A percentile compares a stretch with the other conserved stretches of the same genome.
Evolutionary conservation across 2,329 filamentous ascomycete species (phyloP).

Genomic region (Rosellinia necatrix): DNA sequence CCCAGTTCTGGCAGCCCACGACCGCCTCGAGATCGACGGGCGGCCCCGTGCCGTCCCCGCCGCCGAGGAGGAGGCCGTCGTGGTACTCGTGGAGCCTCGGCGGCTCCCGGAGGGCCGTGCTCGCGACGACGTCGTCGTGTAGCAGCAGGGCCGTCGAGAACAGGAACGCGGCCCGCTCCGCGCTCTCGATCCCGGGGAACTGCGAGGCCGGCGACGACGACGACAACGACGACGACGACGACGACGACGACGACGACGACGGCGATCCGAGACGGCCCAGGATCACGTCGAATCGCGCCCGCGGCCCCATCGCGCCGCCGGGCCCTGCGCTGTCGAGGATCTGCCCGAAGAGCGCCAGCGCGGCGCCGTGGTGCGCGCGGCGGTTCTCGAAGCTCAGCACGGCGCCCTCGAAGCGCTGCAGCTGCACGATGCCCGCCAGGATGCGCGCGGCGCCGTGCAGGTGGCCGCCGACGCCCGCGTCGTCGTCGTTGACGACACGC

Average conservation of each 20-base stretch:
- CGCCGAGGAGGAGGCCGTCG: conserved; percentile 31
- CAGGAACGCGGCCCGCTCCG: conserved; percentile 44
- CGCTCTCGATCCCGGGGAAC: conserved; percentile 38
- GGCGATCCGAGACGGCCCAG: conserved; percentile 27
- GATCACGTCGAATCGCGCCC: conserved; percentile 25
- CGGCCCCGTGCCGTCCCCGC: conserved; percentile 7
- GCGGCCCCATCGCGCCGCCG: neutral
- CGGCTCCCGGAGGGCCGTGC: conserved; percentile 39
- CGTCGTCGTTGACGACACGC: conserved; percentile 29
- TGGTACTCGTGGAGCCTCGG: conserved; percentile 40
- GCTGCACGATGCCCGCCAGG: conserved; percentile 43
- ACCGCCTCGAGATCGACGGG: conserved; percentile 27
- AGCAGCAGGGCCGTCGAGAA: conserved; percentile 44
- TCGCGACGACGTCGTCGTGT: conserved; percentile 44
- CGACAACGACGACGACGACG: no score
- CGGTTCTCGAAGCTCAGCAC: conserved; percentile 42
- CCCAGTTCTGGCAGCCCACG: conserved; percentile 32
- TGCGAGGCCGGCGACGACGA: no score
- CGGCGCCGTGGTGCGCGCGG: conserved; percentile 41
- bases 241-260: no score
- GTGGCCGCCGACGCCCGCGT: conserved; percentile 26
- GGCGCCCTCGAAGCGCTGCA: conserved; percentile 42
- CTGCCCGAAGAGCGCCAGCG: conserved; percentile 40
- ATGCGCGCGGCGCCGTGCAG: conserved; percentile 33
- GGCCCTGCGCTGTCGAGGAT: conserved; percentile 26